Base-by-base conservation (phyloP, 495 filamentous ascomycete genomes). In the Stereocaulon alpinum region DNA sequence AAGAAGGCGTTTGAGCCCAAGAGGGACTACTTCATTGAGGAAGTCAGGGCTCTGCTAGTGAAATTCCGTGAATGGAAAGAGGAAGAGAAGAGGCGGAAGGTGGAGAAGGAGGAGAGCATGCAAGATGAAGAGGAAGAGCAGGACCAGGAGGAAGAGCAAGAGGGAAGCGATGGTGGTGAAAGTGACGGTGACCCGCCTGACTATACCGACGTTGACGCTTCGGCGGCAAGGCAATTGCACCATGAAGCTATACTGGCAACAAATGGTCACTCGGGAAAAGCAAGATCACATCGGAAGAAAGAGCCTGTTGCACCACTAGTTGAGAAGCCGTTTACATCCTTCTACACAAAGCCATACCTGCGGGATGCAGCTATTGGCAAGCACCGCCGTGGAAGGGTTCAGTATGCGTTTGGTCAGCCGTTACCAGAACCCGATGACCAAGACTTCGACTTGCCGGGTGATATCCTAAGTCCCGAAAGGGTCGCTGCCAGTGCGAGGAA, bases 21-120 rank as follows among this genome's bases (percentile, higher is more conserved):
- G 58, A 81, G 91, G 32, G 78, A 84, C 52, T 82, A 89, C 65
- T 92, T 96, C 66, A 85, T 96, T 57, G 76, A 76, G 51, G 88
- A 92, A 51, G 87, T 95, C 40, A 77, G 86, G 56, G 78, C 77
- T 0, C 81, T 96, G 45, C 73, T 97, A 9, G 86, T 87, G 56
- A 97, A 96, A 64, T 96, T 96, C 70, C 79, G 81, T 41, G 69
- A 77, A 27, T 97, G 91, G 91, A 89, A 83, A 59, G 86, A 93
- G 63, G 88, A 95, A 70, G 93, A 97, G 71, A 92, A 90, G 70
- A 81, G 85, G 34, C 74, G 86, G 64, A 89, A 87, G 66, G 68
- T 80, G 7, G 82, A 85, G 66, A 86, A 81, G 67, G 84, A 89
- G 43, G 80, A 79, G 30, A 74, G 77, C 4, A 66, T 76, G 22